Evolutionary conservation across 352 stramenopile species (phyloP), one percentile per base, ranked within the genome.

Genomic region (Peronospora destructor): DNA sequence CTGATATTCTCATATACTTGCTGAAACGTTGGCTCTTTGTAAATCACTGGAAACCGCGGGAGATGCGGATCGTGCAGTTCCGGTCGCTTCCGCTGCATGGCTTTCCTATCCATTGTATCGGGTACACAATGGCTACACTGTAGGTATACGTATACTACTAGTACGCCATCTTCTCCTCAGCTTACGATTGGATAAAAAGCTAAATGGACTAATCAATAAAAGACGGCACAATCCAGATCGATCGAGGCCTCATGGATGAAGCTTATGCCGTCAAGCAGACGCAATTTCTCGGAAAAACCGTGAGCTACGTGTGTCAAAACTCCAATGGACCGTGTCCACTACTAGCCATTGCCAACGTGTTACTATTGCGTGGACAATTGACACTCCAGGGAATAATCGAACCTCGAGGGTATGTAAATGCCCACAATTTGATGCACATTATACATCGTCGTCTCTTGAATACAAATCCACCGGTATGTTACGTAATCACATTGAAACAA

Each of bases 311-410:
- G 12, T 94, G 96, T 46, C 96, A 99, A 73, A 99, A 98, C 71
- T 76, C 96, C 63, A 98, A 98, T 72, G 96, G 96, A 2, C 96
- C 96, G 30, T 99, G 96, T 65, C 96, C 96, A 30, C 77, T 99
- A 14, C 70, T 99, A 16, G 95, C 94, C 3, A 95, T 98, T 48
- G 84, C 80, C 44, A 99, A 99, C 59, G 85, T 96, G 33, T 69
- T 99, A 17, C 61, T 99, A 21, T 80, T 99, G 30, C 84, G 88
- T 13, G 83, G 88, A 16, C 81, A 90, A 14, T 73, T 98, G 13
- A 51, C 51, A 12, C 67, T 99, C 12, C 73, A 95, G 12, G 59
- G 59, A 12, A 44, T 64, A 25, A 44, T 81, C 8, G 58, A 73
- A 8, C 72, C 65, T 12, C 6, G 10, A 17, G 77, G 75, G n/a